Percentiles rank a stretch among this genome's conserved stretches.
These are phyloP conservation scores for Neonectria coccinea DNA, from an alignment of 2,329 filamentous ascomycete species.

Conservation along the genomic window DNA sequence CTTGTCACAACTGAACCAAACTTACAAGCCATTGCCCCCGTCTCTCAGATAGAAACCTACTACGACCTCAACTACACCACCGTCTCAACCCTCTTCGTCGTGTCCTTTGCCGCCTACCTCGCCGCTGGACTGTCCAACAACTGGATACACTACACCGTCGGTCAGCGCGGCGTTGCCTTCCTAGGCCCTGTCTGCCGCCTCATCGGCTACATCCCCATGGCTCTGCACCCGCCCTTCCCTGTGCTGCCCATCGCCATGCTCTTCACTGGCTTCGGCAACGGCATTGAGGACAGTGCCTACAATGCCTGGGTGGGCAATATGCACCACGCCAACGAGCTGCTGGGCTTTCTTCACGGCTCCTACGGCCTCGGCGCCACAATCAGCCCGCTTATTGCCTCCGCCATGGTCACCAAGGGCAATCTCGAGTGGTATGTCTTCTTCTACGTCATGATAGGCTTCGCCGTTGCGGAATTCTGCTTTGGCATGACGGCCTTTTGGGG, in stretches of 20 bases:
- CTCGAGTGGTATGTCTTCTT: conserved; percentile 80
- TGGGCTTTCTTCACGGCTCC: conserved; percentile 78
- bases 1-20: not conserved
- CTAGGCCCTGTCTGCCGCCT: conserved; percentile 73
- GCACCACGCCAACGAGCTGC: conserved; percentile 77
- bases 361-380: conserved; percentile 80
- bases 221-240: conserved; percentile 76
- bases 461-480: conserved; percentile 66
- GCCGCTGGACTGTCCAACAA: conserved; percentile 74
- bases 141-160: conserved; percentile 70
- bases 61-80: conserved; percentile 72
- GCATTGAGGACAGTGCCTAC: conserved; percentile 71
- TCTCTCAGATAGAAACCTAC: conserved; percentile 56
- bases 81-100: conserved; percentile 75
- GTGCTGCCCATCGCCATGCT: conserved; percentile 74
- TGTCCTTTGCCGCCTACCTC: conserved; percentile 74
- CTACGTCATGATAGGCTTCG: conserved; percentile 76
- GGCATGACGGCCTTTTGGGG: conserved; percentile 71
- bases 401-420: conserved; percentile 73
- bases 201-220: conserved; percentile 72
- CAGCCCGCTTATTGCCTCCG: conserved; percentile 76
- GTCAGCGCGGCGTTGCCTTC: conserved; percentile 78
- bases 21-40: not conserved
- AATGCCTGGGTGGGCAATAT: conserved; percentile 77
- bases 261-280: conserved; percentile 78